A percentile compares a stretch with the other conserved stretches of the same genome.
Evolutionary conservation across 2,329 filamentous ascomycete species (phyloP).

Genomic region (Colletotrichum scovillei): DNA sequence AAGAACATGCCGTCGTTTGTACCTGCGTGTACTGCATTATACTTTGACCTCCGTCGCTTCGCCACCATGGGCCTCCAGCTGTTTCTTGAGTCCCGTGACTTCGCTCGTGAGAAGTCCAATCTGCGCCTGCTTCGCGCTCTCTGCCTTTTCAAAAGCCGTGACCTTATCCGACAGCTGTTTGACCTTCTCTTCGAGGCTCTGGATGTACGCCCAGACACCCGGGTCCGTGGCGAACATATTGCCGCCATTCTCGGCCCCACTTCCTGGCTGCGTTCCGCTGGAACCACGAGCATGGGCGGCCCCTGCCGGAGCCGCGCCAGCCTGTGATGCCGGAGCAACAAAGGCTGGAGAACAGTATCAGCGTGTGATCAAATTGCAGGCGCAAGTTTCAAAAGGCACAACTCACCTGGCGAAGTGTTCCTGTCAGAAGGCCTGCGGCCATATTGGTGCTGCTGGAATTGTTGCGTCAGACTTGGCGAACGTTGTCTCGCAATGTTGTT

Average conservation of each 20-base stretch:
- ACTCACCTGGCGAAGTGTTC: slow-evolving; percentile 57
- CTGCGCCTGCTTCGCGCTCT: slow-evolving; percentile 50
- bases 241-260: slow-evolving; percentile 69
- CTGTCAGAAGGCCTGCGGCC: slow-evolving; percentile 67
- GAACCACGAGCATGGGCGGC: slow-evolving; percentile 50
- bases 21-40: slow-evolving; percentile 19
- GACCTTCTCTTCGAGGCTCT: slow-evolving; percentile 73
- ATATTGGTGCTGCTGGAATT: slow-evolving; percentile 73
- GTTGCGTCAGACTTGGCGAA: slow-evolving; percentile 74
- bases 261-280: slow-evolving; percentile 63
- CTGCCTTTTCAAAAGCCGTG: slow-evolving; percentile 51
- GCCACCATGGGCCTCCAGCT: slow-evolving; percentile 41
- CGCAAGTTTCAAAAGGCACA: not conserved
- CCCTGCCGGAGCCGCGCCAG: slow-evolving; percentile 35
- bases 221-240: slow-evolving; percentile 75
- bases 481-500: slow-evolving; percentile 64
- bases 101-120: slow-evolving; percentile 49
- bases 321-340: slow-evolving; percentile 38
- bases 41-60: slow-evolving; percentile 25
- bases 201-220: slow-evolving; percentile 79
- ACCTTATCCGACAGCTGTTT: slow-evolving; percentile 56
- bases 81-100: slow-evolving; percentile 46
- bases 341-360: slow-evolving; percentile 15
- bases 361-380: not conserved
- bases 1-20: slow-evolving; percentile 5